Evolutionary conservation across 768 basidiomycete species (phyloP), one percentile per base, ranked within the genome.

Genomic region (Multifurca ochricompacta): DNA sequence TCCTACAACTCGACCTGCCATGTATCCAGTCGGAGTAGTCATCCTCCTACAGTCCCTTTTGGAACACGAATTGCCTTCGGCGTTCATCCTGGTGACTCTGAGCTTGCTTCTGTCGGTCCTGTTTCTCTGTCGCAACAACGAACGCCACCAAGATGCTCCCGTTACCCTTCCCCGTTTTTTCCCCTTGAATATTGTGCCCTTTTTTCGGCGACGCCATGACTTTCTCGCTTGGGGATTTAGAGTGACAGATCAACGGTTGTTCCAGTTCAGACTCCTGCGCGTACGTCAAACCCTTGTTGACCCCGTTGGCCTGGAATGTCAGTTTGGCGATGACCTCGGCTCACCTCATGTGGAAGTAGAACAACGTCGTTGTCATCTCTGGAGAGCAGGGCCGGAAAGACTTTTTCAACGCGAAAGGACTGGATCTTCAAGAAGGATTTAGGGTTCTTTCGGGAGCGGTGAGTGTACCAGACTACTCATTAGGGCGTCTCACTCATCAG

Each of bases 381-480:
- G 87, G 87, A 48, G 83, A 87, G 64, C 74, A 72, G 31, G 87
- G 80, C 14, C 74, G 87, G 52, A 76, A 78, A 51, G 74, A 80
- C 3, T 88, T 88, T 69, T 85, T 88, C 63, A 75, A 76, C 3
- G 79, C 83, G 52, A 81, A 79, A 68, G 77, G 77, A 19, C 78
- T 90, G 58, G 85, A 88, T 67, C 76, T 90, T 47, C 82, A 81
- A 37, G 85, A 87, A 71, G 87, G 85, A 5, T 89, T 87, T 74
- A 85, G 81, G 63, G 78, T 86, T 63, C 75, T 90, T 57, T 85
- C 84, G 46, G 87, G 86, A 47, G 85, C 83, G 51, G 87, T 88
- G 66, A 60, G 83, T 23, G 30, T 43, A 39, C 32, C 21, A 56
- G 23, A 37, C 37, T 18, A 37, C 41, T 10, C 35, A n/a, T 6